Evolutionary conservation across 805 yeast genomes (phyloP), one percentile per base, ranked within the genome.

Genomic region (Millerago galiae): DNA sequence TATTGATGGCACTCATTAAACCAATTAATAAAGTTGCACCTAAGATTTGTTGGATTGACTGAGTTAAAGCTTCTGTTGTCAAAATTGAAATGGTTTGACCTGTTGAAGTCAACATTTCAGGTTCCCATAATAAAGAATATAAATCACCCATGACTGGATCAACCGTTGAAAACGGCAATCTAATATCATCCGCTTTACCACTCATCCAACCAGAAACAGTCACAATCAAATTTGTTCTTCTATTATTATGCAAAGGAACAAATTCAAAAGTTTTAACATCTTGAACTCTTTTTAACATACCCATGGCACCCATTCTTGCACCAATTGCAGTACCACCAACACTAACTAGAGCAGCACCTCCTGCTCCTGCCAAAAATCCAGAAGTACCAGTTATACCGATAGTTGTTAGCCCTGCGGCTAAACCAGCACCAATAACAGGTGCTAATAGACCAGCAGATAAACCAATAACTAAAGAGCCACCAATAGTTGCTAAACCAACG

Each of bases 201-300:
- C 82, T 83, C 91, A 93, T 89, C 99, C 99, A 93, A 1, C 99
- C 99, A 40, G 95, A 79, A 0, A 95, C 89, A 2, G 97, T 90
- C 15, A 93, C 65, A 41, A 91, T 83, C 51, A 90, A 67, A 57
- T 88, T 91, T 3, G 95, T 81, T 39, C 99, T 71, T 58, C 85
- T 84, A 60, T 86, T 89, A 59, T 91, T 90, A 61, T 88, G 96
- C 51, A 93, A 67, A 0, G 99, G 98, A 39, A 85, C 77, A 61
- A 95, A 83, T 56, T 95, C 98, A 63, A 93, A 93, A 0, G 97
- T 91, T 53, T 84, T 76, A 11, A 93, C 98, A 44, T 87, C 88
- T 2, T 96, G 97, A 63, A 83, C 82, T 60, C 99, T 75, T 50
- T 81, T 72, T 27, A 79, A 66, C 82, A 95, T 95, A 31, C 97